These are phyloP conservation scores for Globisporangium solare DNA, from an alignment of 352 stramenopile species.

Conservation along the genomic window DNA sequence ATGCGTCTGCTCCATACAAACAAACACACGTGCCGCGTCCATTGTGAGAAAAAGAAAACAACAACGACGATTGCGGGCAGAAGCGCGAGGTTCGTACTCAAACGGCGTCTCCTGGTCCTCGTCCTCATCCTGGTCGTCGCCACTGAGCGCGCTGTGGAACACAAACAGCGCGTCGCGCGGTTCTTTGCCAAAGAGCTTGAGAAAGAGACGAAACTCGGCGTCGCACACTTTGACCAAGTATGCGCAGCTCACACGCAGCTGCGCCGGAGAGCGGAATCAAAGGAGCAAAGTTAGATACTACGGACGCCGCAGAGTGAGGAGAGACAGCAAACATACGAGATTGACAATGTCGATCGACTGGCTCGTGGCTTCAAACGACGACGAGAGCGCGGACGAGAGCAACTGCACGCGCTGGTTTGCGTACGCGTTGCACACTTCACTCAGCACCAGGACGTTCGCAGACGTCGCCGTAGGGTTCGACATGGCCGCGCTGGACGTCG, in stretches of 20 bases:
- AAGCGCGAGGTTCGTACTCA: constrained; percentile 32
- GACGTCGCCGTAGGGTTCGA: constrained; percentile 29
- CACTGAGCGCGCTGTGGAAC: constrained; percentile 21
- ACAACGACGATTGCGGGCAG: too few relatives aligned
- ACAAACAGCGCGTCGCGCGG: constrained; percentile 53
- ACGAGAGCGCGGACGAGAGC: constrained; percentile 41
- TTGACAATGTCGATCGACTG: constrained; percentile 68
- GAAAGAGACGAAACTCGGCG: constrained; percentile 67
- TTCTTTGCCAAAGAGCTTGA: constrained; percentile 62
- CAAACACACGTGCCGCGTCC: too few relatives aligned
- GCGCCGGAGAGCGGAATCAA: background rate
- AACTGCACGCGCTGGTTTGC: constrained; percentile 52
- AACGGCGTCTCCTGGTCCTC: constrained; percentile 58
- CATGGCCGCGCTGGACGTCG: constrained; percentile 4
- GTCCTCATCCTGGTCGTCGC: constrained; percentile 23
- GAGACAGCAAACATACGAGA: constrained; percentile 29
- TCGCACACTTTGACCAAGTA: constrained; percentile 72
- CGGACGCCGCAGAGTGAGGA: too few relatives aligned
- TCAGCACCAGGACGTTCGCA: constrained; percentile 38
- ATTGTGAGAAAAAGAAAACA: too few relatives aligned
- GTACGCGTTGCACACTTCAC: constrained; percentile 56
- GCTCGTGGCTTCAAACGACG: constrained; percentile 47
- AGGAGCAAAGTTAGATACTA: background rate
- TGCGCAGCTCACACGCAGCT: constrained; percentile 60
- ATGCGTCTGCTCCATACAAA: constrained; percentile 32